Base-by-base conservation (phyloP, 306 rosid species). In the Glycyrrhiza uralensis region DNA sequence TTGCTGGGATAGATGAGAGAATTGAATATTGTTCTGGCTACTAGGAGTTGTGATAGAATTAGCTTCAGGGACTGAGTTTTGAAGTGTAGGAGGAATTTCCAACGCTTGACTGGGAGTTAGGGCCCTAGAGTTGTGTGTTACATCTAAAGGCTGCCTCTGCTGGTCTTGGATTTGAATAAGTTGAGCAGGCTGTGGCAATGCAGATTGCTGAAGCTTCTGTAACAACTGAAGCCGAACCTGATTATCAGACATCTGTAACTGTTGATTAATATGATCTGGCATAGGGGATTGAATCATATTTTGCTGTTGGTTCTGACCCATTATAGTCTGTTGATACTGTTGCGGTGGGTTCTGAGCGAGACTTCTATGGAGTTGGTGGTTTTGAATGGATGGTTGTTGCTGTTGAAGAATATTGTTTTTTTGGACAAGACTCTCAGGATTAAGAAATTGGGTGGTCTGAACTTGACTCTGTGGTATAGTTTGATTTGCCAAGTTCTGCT, bases 121-220 rank as follows among this genome's bases (percentile, higher is more conserved):
- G 33, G 88, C 49, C 80, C 85, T 81, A 2, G 96, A 82, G 85
- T 80, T 84, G 67, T 85, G 96, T 32, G 96, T 56, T 58, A 38
- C 75, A 74, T 87, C 98, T 52, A 87, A 62, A 56, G 69, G 61
- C 59, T 84, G 98, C 72, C 88, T 83, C 86, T 84, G 96, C 81
- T 86, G 97, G 23, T 89, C 96, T 41, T 84, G 98, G 72, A 83
- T 75, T 75, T 87, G 97, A 42, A 76, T 14, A 26, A 72, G 85
- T 74, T 87, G 98, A 73, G 86, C 30, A 32, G 92, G 89, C 75
- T 83, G 90, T 68, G 70, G 93, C 78, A 81, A 66, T 9, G 76
- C 50, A 29, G 92, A 83, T 75, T 91, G 98, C 71, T 92, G 96
- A 76, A 87, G 84, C 87, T 87, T 89, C 69, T 91, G 96, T 47